Evolutionary conservation across 768 basidiomycete species (phyloP).

Genomic region (Rhodosporidiobolus sp.): DNA sequence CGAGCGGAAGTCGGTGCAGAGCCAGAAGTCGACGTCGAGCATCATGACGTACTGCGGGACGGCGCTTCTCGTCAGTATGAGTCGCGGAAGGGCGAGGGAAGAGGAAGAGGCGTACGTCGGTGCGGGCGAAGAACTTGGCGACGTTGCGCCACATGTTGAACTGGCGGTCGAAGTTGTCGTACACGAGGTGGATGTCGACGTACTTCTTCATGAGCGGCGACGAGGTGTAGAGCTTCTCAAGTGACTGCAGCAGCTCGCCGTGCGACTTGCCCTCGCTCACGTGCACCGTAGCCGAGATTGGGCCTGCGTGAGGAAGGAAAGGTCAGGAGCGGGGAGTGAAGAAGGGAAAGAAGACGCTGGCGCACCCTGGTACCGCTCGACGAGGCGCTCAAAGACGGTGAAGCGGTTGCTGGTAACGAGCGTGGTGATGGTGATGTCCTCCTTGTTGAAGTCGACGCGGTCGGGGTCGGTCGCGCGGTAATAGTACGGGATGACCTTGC

Average conservation of each 20-base stretch:
- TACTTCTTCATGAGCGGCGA: slow-evolving; percentile 63
- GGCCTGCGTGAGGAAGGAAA: slow-evolving; percentile 56
- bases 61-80: background rate
- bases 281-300: slow-evolving; percentile 79
- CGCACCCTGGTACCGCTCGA: slow-evolving; percentile 71
- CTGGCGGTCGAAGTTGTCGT: slow-evolving; percentile 70
- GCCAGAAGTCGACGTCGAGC: slow-evolving; percentile 83
- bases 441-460: slow-evolving; percentile 52
- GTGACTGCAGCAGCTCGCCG: slow-evolving; percentile 58
- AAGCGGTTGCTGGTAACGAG: slow-evolving; percentile 77
- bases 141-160: slow-evolving; percentile 89
- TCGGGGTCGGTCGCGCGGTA: slow-evolving; percentile 61
- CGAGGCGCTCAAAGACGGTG: slow-evolving; percentile 67
- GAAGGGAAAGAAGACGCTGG: background rate
- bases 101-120: slow-evolving; percentile 51
- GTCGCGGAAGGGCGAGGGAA: background rate
- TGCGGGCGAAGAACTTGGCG: slow-evolving; percentile 76
- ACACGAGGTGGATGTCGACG: slow-evolving; percentile 81
- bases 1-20: slow-evolving; percentile 74
- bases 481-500: slow-evolving; percentile 74
- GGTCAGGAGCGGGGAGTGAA: background rate
- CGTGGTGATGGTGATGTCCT: slow-evolving; percentile 81
- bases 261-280: slow-evolving; percentile 53
- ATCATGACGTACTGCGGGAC: slow-evolving; percentile 68
- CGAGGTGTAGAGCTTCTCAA: slow-evolving; percentile 66